Conservation (phyloP, 2,329 filamentous ascomycete genomes). For the Coleophoma eucalyptorum region DNA sequence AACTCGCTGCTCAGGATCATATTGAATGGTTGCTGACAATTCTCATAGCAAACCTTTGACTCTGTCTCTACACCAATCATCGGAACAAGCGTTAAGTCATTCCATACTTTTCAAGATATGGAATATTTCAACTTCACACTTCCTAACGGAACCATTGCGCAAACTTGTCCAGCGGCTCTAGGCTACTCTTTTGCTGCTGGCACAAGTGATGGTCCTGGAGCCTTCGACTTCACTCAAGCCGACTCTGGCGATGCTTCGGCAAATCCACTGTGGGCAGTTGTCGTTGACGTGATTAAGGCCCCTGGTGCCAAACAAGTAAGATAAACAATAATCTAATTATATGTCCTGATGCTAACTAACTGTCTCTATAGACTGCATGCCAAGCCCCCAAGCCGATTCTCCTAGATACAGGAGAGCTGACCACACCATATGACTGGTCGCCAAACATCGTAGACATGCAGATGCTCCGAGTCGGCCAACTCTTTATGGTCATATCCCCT, state of each 20-base stretch:
- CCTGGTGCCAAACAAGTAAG: constrained; percentile 49
- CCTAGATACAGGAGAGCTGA: constrained; percentile 78
- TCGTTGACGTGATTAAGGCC: constrained; percentile 65
- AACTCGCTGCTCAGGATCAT: constrained; percentile 9
- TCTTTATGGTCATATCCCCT: constrained; percentile 78
- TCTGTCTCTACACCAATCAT: constrained; percentile 39
- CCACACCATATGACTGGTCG: constrained; percentile 75
- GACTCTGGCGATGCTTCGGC: constrained; percentile 63
- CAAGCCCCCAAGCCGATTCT: constrained; percentile 84
- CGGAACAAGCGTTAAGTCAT: constrained; percentile 67
- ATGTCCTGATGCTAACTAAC: constrained; percentile 8
- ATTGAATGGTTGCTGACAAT: background rate
- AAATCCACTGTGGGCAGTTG: constrained; percentile 67
- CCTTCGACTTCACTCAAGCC: constrained; percentile 89
- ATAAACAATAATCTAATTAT: background rate
- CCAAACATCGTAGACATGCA: constrained; percentile 92
- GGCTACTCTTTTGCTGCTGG: constrained; percentile 91
- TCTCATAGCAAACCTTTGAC: constrained; percentile 20
- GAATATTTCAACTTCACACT: constrained; percentile 70
- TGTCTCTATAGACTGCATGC: constrained; percentile 57
- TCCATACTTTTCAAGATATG: constrained; percentile 84
- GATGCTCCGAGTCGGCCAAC: constrained; percentile 75
- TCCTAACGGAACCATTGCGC: constrained; percentile 65
- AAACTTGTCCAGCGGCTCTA: constrained; percentile 80
- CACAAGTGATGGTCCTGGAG: constrained; percentile 85